Evolutionary conservation across 169 alveolate species (phyloP), one percentile per base, ranked within the genome.

Genomic region (Perkinsus marinus): DNA sequence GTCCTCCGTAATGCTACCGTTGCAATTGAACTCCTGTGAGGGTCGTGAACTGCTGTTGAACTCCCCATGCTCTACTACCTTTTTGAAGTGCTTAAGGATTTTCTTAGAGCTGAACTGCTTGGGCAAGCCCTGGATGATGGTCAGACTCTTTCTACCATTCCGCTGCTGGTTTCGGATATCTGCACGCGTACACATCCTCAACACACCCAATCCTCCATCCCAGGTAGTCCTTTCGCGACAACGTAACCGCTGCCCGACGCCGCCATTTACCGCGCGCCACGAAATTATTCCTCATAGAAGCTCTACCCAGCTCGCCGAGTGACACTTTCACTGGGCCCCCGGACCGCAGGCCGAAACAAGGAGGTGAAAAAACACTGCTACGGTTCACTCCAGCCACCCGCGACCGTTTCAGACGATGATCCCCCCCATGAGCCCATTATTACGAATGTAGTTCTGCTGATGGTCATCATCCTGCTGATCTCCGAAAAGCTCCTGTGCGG

Each of bases 101-200:
- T 94, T 92, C 43, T 94, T 94, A 47, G 89, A 89, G 96, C 91
- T 93, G 90, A 94, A 94, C 69, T 90, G 94, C 91, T 91, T 90
- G 43, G 94, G 92, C 39, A 94, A 92, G 90, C 95, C 95, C 92
- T 92, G 95, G 92, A 94, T 93, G 68, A 94, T 92, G 91, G 95
- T 94, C 68, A 94, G 91, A 94, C 94, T 93, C 95, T 94, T 94
- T 93, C 93, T 92, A 46, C 95, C 95, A 94, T 94, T 94, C 46
- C 95, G 95, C 57, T 94, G 95, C 93, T 94, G 95, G 91, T 92
- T 94, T 46, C 95, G 90, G 47, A 94, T 93, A 79, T 94, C 95
- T 90, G 93, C 93, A 37, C 39, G 39, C 68, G 22, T 2, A 7
- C 79, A 57, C 36, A 41, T 10, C 46, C 19, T 41, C 46, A 41